Conservation (phyloP, 1,139 yeast genomes). For the Pichia cactophila region DNA sequence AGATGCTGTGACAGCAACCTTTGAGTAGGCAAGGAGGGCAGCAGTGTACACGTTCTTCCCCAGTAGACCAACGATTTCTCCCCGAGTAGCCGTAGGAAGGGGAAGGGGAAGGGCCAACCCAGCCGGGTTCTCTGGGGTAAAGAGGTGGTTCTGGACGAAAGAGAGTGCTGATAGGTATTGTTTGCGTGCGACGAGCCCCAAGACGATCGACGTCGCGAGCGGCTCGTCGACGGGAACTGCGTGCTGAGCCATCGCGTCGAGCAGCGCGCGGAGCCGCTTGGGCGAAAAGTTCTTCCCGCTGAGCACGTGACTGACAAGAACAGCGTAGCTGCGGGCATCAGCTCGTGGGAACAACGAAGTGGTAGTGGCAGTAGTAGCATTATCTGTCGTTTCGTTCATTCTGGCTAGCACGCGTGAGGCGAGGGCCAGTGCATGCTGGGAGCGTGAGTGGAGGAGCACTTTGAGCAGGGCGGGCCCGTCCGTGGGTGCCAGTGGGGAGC, state of each 20-base stretch:
- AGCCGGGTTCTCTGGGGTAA: conserved; percentile 12
- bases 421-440: background rate
- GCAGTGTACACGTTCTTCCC: conserved; percentile 9
- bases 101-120: conserved; percentile 3
- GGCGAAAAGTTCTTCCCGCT: background rate
- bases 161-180: background rate
- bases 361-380: no score
- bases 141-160: conserved; percentile 3
- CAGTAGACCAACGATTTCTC: conserved; percentile 11
- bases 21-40: conserved; percentile 10
- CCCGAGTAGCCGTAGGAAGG: background rate
- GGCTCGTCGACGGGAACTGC: background rate
- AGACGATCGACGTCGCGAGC: background rate
- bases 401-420: background rate
- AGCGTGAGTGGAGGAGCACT: background rate
- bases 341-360: background rate
- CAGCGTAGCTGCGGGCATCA: background rate
- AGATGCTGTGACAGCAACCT: conserved; percentile 6
- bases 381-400: background rate
- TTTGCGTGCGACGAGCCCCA: background rate
- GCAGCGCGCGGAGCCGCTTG: background rate
- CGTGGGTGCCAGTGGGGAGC: background rate
- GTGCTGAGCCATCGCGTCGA: background rate
- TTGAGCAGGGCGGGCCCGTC: no score
- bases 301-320: background rate